Evolutionary conservation across 495 filamentous ascomycete genomes (phyloP), one percentile per base, ranked within the genome.

Genomic region (Platismatia glauca): DNA sequence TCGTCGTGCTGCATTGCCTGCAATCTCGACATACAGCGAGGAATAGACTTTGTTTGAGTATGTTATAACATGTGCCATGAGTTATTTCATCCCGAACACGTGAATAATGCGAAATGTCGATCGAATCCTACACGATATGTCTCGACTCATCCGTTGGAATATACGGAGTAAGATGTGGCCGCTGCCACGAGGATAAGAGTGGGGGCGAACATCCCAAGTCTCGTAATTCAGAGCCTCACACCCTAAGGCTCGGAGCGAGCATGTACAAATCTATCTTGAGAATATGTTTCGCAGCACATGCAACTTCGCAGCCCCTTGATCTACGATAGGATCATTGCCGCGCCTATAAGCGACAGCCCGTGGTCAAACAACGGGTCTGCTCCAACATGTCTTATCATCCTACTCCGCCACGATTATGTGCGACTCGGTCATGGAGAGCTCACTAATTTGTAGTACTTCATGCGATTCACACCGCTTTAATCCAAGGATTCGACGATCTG

Each of bases 301-400:
- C 24, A 29, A 50, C 16, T 16, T 50, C 46, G 22, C 46, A 4
- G 7, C 24, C 46, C 24, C 22, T 50, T 50, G 22, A 15, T 12
- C 46, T 27, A 50, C 46, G 16, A 29, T 29, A 50, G 24, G 24
- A 50, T 50, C 22, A 50, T 50, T 50, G 46, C 46, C 46, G 46
- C 46, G 46, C 46, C 46, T 50, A 50, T 50, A 50, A 50, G 46
- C 46, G 46, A 50, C 46, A 50, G 29, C 24, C 20, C 46, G 11
- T 29, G 46, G 46, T 50, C 46, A 50, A 24, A 50, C 46, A 50
- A 29, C 24, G 24, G 46, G 4, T 50, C 24, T 50, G 46, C 46
- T 50, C 46, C 24, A 9, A 50, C 46, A 27, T 0, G 46, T 50
- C 22, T 50, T 27, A 50, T 50, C 46, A 50, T 27, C 24, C 46